Conservation (phyloP, 2,329 filamentous ascomycete genomes). For the Magnaporthiopsis rhizophila region DNA sequence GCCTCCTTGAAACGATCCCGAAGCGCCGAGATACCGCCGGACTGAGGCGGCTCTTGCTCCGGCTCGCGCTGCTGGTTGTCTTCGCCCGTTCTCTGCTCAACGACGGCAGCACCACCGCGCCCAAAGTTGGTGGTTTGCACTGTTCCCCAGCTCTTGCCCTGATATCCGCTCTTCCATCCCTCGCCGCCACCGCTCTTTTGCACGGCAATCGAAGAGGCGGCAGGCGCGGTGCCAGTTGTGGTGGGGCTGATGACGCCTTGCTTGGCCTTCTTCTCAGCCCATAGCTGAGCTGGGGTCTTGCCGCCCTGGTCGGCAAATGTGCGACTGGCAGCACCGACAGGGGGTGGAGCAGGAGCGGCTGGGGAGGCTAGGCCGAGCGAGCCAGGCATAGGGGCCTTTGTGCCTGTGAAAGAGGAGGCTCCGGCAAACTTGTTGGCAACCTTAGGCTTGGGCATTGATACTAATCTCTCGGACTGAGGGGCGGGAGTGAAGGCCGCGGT, state of each 20-base stretch:
- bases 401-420: conserved; percentile 64
- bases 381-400: conserved; percentile 77
- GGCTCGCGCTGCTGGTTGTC: conserved; percentile 32
- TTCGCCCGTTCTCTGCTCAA: conserved; percentile 57
- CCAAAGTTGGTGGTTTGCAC: conserved; percentile 69
- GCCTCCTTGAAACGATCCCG: conserved; percentile 76
- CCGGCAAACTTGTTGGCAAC: conserved; percentile 81
- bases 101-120: conserved; percentile 42
- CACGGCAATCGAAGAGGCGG: conserved; percentile 47
- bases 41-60: conserved; percentile 42
- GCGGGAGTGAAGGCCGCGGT: conserved; percentile 59
- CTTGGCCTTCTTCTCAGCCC: conserved; percentile 94
- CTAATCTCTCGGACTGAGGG: conserved; percentile 67
- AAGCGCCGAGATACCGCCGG: conserved; percentile 64
- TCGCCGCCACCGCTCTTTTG: conserved; percentile 68
- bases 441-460: conserved; percentile 87
- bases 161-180: conserved; percentile 88
- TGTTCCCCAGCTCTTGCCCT: conserved; percentile 81
- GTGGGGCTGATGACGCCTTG: conserved; percentile 42
- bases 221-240: conserved; percentile 36
- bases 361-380: conserved; percentile 57
- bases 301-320: conserved; percentile 93
- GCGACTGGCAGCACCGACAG: conserved; percentile 74
- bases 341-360: conserved; percentile 47
- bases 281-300: conserved; percentile 93